Evolutionary conservation across 2,329 filamentous ascomycete species (phyloP), one percentile per base, ranked within the genome.

Genomic region (Aspergillus terreus): DNA sequence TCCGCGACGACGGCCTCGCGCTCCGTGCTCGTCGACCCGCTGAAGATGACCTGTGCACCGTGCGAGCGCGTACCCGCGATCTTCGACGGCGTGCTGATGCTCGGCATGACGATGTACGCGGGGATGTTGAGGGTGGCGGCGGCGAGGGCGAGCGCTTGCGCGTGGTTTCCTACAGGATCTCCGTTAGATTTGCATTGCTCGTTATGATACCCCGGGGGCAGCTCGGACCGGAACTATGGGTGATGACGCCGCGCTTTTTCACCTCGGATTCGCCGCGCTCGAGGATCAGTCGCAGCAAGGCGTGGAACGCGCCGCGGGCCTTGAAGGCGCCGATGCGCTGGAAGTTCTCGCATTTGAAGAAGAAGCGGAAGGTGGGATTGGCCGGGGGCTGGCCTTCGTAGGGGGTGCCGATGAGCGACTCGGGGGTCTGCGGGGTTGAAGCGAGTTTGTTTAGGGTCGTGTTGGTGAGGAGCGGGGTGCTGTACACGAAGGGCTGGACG

Each of bases 281-380:
- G 57, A 68, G 71, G 65, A 86, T 83, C 64, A 96, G 72, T 51
- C 87, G 74, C 63, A 84, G 80, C 35, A 96, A 67, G 0, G 92
- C 91, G 71, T 96, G 90, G 62, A 96, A 96, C 0, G 92, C 92
- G 4, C 92, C 94, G 6, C 92, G 79, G 14, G 85, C 87, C 75
- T 97, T 97, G 78, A 97, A 97, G 1, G 92, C 92, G 47, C 92
- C 94, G 49, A 95, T 84, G 50, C 85, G 84, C 76, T 97, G 94
- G 52, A 90, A 77, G 71, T 96, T 96, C 77, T 97, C 92, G 71
- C 90, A 95, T 76, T 97, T 97, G 82, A 97, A 95, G 77, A 89
- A 94, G 47, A 97, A 78, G 11, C 83, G 78, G 36, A 96, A 75
- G 46, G 74, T 82, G 0, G 90, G 90, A 4, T 68, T 74, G 1